Base-by-base conservation (phyloP, 2,329 filamentous ascomycete genomes). In the Dactylellina leptospora region DNA sequence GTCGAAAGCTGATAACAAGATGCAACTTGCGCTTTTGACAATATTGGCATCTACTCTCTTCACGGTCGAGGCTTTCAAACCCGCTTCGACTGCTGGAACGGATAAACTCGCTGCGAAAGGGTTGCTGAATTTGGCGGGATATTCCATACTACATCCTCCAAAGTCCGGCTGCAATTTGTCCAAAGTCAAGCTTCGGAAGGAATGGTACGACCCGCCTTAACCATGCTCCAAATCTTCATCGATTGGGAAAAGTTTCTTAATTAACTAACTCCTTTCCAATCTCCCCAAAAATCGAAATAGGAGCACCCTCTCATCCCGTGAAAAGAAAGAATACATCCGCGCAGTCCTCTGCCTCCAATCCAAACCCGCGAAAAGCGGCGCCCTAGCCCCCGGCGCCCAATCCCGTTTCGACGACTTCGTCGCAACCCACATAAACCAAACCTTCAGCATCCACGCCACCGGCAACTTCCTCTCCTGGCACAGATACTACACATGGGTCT, bases 391-490 rank as follows among this genome's bases (percentile, higher is more conserved):
- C 0, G 62, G 62, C n/a, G 62, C 62, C 13, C 16, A 11, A 51
- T 68, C 62, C 76, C 22, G 75, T 73, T 78, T 72, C 63, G 78
- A 78, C 51, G 77, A 78, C 71, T 78, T 78, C 60, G 77, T 76
- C 16, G 77, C 77, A 4, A 75, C 77, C 30, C 77, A 78, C 73
- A 77, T 78, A 61, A 75, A 77, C 68, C 74, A 77, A 54, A 78
- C 78, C 4, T 76, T 76, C 55, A 76, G 63, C 45, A 77, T 78
- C n/a, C 78, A 78, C 70, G 69, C 75, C 73, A 64, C 75, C 38
- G 79, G 77, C 0, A 79, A 78, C 54, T 81, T 82, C 75, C 76
- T 83, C 53, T 78, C 80, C 9, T 82, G 81, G 81, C 81, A 82
- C 74, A 78, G 81, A n/a, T 80, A 80, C 75, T 83, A 80, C 71